Evolutionary conservation across 1,284 basidiomycete species (phyloP).

Genomic region (Pseudozyma sp.): DNA sequence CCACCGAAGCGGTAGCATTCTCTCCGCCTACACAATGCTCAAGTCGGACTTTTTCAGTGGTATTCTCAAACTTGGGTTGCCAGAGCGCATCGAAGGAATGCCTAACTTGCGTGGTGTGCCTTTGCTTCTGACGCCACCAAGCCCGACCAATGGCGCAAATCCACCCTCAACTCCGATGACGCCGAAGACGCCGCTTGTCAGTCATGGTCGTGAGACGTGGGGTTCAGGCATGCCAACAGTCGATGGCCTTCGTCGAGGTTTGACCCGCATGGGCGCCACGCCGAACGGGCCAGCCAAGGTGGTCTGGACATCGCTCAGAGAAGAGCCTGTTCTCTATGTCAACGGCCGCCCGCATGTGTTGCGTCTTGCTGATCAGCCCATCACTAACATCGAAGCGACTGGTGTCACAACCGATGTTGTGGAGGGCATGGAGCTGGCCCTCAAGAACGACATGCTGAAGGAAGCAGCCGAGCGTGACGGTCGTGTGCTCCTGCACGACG

Average conservation of each 20-base stretch:
- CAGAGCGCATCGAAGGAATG: constrained; percentile 65
- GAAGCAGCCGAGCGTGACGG: constrained; percentile 83
- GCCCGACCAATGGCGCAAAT: constrained; percentile 8
- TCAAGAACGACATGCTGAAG: constrained; percentile 88
- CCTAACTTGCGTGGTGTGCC: constrained; percentile 65
- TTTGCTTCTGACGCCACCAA: constrained; percentile 47
- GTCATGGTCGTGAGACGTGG: constrained; percentile 61
- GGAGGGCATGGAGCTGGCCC: constrained; percentile 88
- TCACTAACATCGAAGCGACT: constrained; percentile 74
- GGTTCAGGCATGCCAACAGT: constrained; percentile 68
- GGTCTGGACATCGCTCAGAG: constrained; percentile 67
- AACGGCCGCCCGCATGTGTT: constrained; percentile 84
- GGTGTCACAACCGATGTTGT: constrained; percentile 93
- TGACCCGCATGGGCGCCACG: constrained; percentile 62
- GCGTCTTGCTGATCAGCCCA: constrained; percentile 79
- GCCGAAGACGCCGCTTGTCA: constrained; percentile 32
- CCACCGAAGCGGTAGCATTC: constrained; percentile 84
- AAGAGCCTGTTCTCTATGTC: constrained; percentile 68
- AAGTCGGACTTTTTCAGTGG: constrained; percentile 92
- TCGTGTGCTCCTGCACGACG: constrained; percentile 88
- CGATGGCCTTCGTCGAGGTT: constrained; percentile 63
- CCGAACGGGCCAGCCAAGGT: constrained; percentile 51
- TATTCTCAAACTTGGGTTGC: constrained; percentile 60
- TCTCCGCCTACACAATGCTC: constrained; percentile 92
- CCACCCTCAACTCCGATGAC: constrained; percentile 37